Evolutionary conservation across 1,284 basidiomycete species (phyloP), one percentile per base, ranked within the genome.

Genomic region (Ustilago loliicola): DNA sequence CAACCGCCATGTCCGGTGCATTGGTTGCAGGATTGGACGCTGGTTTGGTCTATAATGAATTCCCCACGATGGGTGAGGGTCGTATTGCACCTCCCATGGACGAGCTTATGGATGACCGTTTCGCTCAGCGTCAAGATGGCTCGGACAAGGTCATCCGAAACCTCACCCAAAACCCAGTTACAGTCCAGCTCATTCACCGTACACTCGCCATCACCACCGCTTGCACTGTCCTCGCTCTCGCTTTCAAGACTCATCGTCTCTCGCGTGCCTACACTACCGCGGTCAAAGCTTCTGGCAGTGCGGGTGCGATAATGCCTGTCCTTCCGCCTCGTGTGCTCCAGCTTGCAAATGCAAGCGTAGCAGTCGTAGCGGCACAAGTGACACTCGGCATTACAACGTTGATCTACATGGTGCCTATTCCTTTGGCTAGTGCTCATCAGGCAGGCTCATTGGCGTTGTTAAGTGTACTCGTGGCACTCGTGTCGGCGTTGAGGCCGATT

Each of bases 21-120:
- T 96, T 98, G 83, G 97, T 99, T 25, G 97, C 97, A 30, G 97
- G 97, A 9, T 89, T 99, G 42, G 97, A 99, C 86, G 97, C 97
- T 0, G 97, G 97, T 3, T 88, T 99, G 61, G 87, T 97, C 19
- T 99, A 99, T 88, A 99, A 98, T 86, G 96, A 98, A 86, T 99
- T 98, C 88, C 97, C 97, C 0, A 88, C 92, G 6, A 99, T 99
- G 97, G 97, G 95, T 48, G 94, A 93, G 10, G 90, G 91, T 9
- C 86, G 83, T 0, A 51, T 98, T 32, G 90, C 91, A 3, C 97
- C 97, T 3, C 95, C 95, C 0, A 83, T 89, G 13, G 90, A 92
- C 36, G 97, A 99, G 86, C 90, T 99, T 25, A 91, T 97, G 84
- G 84, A 86, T 45, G 70, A 71, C 11, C 70, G 74, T 11, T 25